These are phyloP conservation scores for Trypanosoma vivax DNA, from an alignment of 208 protist genomes.

Conservation along the genomic window DNA sequence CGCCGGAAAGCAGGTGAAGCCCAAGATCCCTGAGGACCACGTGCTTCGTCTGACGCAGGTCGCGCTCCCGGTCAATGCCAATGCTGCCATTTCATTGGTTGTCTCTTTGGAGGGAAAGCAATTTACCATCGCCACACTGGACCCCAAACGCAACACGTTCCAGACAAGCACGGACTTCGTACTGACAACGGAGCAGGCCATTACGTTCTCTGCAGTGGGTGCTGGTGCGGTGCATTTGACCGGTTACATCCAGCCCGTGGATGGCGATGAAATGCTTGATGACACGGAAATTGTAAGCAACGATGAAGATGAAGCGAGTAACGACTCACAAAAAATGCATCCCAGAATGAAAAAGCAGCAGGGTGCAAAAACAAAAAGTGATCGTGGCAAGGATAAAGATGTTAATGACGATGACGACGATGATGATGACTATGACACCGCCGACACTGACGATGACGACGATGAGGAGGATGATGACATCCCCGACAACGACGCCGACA, in stretches of 20 bases:
- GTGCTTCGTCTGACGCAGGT: constrained; percentile 84
- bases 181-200: constrained; percentile 72
- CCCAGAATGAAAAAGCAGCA: no score
- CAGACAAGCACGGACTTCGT: constrained; percentile 86
- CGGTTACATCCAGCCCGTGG: constrained; percentile 81
- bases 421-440: constrained; percentile 10
- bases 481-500: constrained; percentile 7
- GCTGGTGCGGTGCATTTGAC: constrained; percentile 73
- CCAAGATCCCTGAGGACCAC: constrained; percentile 75
- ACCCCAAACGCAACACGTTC: constrained; percentile 73
- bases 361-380: no score
- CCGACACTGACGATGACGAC: constrained; percentile 9
- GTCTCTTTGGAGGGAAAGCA: constrained; percentile 82
- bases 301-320: constrained; percentile 50
- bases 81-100: constrained; percentile 57
- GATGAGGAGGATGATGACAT: constrained; percentile 18
- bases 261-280: constrained; percentile 50
- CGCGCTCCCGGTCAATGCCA: constrained; percentile 76
- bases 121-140: constrained; percentile 83
- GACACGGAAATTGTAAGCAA: constrained; percentile 35
- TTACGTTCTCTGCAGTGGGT: constrained; percentile 65
- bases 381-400: no score
- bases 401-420: constrained; percentile 14
- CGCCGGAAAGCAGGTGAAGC: constrained; percentile 70
- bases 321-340: no score